phyloP scores from a whole-genome alignment of 495 filamentous ascomycete species.

The Annulohypoxylon stygium region DNA sequence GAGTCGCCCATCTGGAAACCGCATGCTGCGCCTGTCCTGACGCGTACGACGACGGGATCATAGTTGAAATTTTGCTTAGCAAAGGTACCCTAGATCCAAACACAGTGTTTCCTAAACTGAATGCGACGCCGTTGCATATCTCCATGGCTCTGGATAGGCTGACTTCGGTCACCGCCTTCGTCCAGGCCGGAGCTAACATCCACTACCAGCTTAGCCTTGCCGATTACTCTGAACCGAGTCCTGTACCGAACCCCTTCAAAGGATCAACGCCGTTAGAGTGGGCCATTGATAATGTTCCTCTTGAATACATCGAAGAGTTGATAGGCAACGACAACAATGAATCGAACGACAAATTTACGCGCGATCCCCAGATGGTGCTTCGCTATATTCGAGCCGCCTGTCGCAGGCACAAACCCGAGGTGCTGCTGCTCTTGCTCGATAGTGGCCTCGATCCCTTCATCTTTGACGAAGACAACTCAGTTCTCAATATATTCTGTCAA shows the following conservation, averaged over 20 bases:
- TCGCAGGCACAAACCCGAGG: slow-evolving; percentile 30
- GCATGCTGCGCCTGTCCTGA: slow-evolving; percentile 1
- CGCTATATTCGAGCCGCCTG: slow-evolving; percentile 35
- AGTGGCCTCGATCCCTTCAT: not conserved
- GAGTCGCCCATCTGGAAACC: slow-evolving; percentile 20
- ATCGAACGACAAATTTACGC: not conserved
- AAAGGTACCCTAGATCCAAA: not conserved
- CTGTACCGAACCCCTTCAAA: slow-evolving; percentile 10
- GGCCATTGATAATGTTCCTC: slow-evolving; percentile 29
- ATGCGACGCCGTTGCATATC: slow-evolving; percentile 14
- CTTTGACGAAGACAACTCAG: slow-evolving; percentile 32
- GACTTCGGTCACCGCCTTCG: not conserved
- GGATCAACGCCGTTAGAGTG: slow-evolving; percentile 38
- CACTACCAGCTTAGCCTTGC: slow-evolving; percentile 5
- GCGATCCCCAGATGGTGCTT: not conserved
- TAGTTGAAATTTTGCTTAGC: slow-evolving; percentile 4
- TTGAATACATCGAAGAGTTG: slow-evolving; percentile 2
- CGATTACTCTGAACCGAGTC: not conserved
- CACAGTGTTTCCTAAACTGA: not conserved
- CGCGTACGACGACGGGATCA: not conserved
- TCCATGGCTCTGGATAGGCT: not conserved
- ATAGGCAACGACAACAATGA: not conserved
- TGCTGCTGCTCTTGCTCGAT: slow-evolving; percentile 23
- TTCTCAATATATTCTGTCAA: slow-evolving; percentile 36
- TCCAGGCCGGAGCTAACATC: slow-evolving; percentile 9